Conservation (phyloP, 225 moss, liverwort and hornwort genomes). For the Physcomitrium patens region DNA sequence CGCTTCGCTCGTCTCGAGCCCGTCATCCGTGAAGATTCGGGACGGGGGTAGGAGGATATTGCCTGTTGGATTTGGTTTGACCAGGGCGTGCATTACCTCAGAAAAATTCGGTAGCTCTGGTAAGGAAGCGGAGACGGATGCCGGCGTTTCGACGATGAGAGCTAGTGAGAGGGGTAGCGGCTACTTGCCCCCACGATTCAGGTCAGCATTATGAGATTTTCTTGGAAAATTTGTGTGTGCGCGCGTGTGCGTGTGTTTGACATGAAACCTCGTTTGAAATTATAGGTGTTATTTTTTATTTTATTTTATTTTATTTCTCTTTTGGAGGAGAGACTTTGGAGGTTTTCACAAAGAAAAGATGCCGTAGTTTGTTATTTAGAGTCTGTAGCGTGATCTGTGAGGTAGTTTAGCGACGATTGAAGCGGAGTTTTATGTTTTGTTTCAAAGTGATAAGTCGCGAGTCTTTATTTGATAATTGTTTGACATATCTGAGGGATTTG, state of each 20-base stretch:
- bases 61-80: constrained; percentile 1
- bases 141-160: constrained; percentile 13
- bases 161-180: constrained; percentile 29
- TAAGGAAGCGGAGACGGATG: constrained; percentile 29
- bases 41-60: constrained; percentile 21
- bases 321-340: constrained; percentile 1
- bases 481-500: no score
- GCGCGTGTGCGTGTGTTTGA: background rate
- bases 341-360: background rate
- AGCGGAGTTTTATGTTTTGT: background rate
- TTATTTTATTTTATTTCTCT: background rate
- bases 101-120: constrained; percentile 28
- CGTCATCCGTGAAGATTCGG: constrained; percentile 28
- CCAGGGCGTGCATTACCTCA: constrained; percentile 16
- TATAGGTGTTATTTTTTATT: background rate
- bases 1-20: constrained; percentile 34
- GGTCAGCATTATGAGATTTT: constrained; percentile 17
- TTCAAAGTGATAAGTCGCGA: background rate
- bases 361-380: background rate
- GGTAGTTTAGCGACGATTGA: constrained; percentile 14
- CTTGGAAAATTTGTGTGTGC: background rate
- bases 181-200: constrained; percentile 50
- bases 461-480: no score
- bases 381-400: background rate
- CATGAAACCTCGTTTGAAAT: background rate